Evolutionary conservation across 2,329 filamentous ascomycete genomes (phyloP), one percentile per base, ranked within the genome.

Genomic region (Arachnomyces sp.): DNA sequence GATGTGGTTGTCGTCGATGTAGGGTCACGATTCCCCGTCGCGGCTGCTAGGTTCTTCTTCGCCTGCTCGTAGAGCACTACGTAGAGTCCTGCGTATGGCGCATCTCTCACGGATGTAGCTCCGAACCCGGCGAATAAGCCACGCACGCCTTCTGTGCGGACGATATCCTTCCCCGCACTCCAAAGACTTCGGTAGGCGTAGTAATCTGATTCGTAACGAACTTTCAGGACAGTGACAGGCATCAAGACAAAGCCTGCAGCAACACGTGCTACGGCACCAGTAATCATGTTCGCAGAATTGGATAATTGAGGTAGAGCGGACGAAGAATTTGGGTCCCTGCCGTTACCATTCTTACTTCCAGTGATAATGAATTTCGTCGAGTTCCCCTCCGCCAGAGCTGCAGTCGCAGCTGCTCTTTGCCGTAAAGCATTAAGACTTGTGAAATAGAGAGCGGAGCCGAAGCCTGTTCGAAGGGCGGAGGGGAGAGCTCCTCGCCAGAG

Each of bases 111-210:
- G 1, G 92, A 87, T 0, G 92, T 98, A 1, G 90, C 92, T 31
- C 92, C 92, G 56, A 94, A 95, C 1, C 92, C 92, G 0, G 85
- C 79, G 55, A 96, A 96, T 64, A 98, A 93, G 0, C 90, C 92
- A 21, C 82, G 77, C 3, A 85, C 41, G 0, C 92, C 89, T 51
- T 90, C 82, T 0, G 70, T 77, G 6, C 72, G 71, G 38, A 82
- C 66, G 18, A 96, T 95, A 51, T 92, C 86, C 28, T 69, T 69
- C 1, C 76, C 79, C 0, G 92, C 92, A 29, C 78, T 73, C 31
- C 75, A 65, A 16, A 96, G 70, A 1, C 86, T 90, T 16, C 75
- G 74, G 66, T 96, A 96, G 3, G 78, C 69, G 67, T 95, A 98
- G 32, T 90, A 69, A 46, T 76, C 88, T 17, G 84, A 90, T 63